These are phyloP conservation scores for Coemansia sp. DNA, from an alignment of 192 early-diverging fungal species.

Conservation along the genomic window DNA sequence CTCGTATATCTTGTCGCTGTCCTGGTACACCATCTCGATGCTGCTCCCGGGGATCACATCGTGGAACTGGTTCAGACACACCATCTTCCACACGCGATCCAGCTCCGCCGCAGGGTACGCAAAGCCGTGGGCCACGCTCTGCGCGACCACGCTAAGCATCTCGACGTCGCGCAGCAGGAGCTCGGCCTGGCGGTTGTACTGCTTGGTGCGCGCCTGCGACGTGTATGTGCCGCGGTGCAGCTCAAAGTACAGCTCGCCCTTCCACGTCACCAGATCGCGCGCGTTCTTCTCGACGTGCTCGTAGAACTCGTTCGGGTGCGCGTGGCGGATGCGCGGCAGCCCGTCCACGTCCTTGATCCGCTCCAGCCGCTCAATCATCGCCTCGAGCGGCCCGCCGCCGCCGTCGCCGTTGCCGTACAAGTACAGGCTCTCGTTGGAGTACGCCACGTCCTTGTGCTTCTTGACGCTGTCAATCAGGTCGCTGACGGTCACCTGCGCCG, in stretches of 20 bases:
- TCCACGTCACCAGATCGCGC: constrained; percentile 77
- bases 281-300: constrained; percentile 69
- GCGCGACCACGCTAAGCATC: constrained; percentile 60
- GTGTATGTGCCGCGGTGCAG: constrained; percentile 98
- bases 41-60: constrained; percentile 92
- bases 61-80: constrained; percentile 96
- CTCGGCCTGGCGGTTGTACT: constrained; percentile 84
- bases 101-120: constrained; percentile 76
- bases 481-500: constrained; percentile 55
- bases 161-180: constrained; percentile 84
- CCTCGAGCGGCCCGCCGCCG: constrained; percentile 81
- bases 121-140: constrained; percentile 8
- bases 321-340: constrained; percentile 69
- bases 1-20: constrained; percentile 61
- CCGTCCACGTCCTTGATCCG: constrained; percentile 77
- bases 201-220: constrained; percentile 82
- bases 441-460: constrained; percentile 87
- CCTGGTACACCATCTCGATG: constrained; percentile 89
- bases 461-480: constrained; percentile 65
- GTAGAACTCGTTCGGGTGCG: constrained; percentile 83
- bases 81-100: constrained; percentile 82
- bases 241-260: constrained; percentile 98
- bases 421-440: constrained; percentile 80
- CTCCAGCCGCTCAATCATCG: constrained; percentile 82
- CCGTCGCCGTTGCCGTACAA: constrained; percentile 98